Conservation (phyloP, 345 rosid genomes). For the Aquilaria yunnanensis region DNA sequence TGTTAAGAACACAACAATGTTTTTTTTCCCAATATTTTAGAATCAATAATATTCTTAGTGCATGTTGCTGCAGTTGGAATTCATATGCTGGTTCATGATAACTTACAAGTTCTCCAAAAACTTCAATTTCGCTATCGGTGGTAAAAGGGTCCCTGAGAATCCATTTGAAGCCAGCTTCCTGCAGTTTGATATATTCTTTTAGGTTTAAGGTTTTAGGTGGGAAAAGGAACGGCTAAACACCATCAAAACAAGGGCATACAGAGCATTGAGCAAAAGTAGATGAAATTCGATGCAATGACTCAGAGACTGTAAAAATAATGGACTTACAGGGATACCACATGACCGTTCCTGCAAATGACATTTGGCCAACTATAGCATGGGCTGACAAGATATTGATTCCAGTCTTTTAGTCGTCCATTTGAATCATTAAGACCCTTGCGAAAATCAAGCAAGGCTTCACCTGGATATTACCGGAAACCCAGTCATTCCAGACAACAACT, state of each 20-base stretch:
- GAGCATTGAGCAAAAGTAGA: not conserved
- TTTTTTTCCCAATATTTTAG: too few relatives aligned
- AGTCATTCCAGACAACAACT: not conserved
- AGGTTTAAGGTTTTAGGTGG: slow-evolving; percentile 1
- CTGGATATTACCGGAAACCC: slow-evolving; percentile 26
- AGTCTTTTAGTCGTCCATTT: slow-evolving; percentile 34
- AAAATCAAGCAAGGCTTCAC: slow-evolving; percentile 65
- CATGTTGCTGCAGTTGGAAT: not conserved
- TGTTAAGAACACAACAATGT: not conserved
- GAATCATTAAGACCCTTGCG: slow-evolving; percentile 53
- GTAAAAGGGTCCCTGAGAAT: slow-evolving; percentile 75
- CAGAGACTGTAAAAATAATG: slow-evolving; percentile 9
- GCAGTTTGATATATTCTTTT: slow-evolving; percentile 18
- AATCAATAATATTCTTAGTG: not conserved
- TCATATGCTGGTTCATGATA: slow-evolving; percentile 3
- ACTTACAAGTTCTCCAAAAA: slow-evolving; percentile 70
- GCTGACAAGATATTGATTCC: slow-evolving; percentile 62
- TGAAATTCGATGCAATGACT: not conserved
- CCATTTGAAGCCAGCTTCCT: slow-evolving; percentile 71
- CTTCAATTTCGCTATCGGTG: slow-evolving; percentile 62
- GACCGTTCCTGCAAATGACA: slow-evolving; percentile 62
- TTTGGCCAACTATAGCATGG: slow-evolving; percentile 91
- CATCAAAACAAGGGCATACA: not conserved
- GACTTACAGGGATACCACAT: slow-evolving; percentile 70
- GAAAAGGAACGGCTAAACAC: slow-evolving; percentile 3